Evolutionary conservation across 2,329 filamentous ascomycete species (phyloP).

Genomic region (Paracorniculantispora psalliotae): DNA sequence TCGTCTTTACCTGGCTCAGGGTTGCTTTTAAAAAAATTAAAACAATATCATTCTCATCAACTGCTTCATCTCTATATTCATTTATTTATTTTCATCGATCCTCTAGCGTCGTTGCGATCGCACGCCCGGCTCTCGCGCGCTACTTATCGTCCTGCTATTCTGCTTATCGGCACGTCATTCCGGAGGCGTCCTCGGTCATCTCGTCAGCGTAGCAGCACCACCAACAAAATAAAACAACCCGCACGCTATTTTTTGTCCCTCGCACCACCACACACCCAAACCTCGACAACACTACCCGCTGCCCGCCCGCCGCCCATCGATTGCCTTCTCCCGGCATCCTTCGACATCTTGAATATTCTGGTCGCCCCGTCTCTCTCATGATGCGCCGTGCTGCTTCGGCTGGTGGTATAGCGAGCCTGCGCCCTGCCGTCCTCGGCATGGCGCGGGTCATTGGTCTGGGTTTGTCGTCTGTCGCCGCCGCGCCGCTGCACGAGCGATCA

Average conservation of each 20-base stretch:
- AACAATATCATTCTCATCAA: too few species aligned
- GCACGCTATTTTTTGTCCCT: background rate
- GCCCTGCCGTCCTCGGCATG: slow-evolving; percentile 47
- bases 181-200: background rate
- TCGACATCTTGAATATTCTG: background rate
- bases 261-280: background rate
- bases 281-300: background rate
- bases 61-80: too few species aligned
- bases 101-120: background rate
- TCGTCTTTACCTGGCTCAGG: too few species aligned
- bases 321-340: background rate
- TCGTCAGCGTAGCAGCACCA: background rate
- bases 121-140: too few species aligned
- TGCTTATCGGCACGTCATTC: background rate
- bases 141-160: too few species aligned
- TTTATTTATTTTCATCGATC: background rate
- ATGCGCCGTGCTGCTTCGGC: slow-evolving; percentile 25
- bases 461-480: slow-evolving; percentile 44
- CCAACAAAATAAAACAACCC: background rate
- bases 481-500: slow-evolving; percentile 37
- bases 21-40: too few species aligned
- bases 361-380: background rate
- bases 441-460: slow-evolving; percentile 46
- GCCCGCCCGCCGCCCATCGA: background rate
- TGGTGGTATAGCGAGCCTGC: slow-evolving; percentile 35